phyloP scores from a whole-genome alignment of 176 grass and related monocot genomes.

The Saccharum officinarum region DNA sequence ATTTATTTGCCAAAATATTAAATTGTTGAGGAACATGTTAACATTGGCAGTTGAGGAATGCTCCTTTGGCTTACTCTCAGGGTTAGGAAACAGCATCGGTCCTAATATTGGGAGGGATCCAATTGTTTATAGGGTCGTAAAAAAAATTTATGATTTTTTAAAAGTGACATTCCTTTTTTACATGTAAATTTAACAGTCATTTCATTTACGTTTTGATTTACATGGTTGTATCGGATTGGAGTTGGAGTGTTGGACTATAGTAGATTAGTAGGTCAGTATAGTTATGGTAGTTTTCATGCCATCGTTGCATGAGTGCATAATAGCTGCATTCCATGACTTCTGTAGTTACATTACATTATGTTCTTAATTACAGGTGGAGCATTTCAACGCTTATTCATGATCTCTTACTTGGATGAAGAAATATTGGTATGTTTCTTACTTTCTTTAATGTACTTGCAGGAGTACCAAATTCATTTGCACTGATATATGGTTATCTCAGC shows the following conservation, averaged over 20 bases:
- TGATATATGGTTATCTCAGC: background rate
- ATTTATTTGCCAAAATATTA: slow-evolving; percentile 4
- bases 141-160: background rate
- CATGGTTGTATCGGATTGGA: background rate
- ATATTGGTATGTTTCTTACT: slow-evolving; percentile 70
- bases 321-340: background rate
- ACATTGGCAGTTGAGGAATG: background rate
- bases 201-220: background rate
- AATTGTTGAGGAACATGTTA: background rate
- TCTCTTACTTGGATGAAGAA: slow-evolving; percentile 99
- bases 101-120: background rate
- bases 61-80: background rate
- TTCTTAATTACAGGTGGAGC: slow-evolving; percentile 52
- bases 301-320: background rate
- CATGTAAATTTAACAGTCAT: background rate
- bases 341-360: background rate
- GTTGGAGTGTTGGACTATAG: background rate
- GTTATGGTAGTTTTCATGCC: slow-evolving; percentile 2
- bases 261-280: background rate
- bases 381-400: slow-evolving; percentile 89
- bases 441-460: slow-evolving; percentile 3
- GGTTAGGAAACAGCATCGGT: background rate
- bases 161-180: background rate
- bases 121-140: background rate
- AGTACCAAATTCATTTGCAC: background rate